phyloP scores from a whole-genome alignment of 2,329 filamentous ascomycete species.

The Trichoderma asperellum region DNA sequence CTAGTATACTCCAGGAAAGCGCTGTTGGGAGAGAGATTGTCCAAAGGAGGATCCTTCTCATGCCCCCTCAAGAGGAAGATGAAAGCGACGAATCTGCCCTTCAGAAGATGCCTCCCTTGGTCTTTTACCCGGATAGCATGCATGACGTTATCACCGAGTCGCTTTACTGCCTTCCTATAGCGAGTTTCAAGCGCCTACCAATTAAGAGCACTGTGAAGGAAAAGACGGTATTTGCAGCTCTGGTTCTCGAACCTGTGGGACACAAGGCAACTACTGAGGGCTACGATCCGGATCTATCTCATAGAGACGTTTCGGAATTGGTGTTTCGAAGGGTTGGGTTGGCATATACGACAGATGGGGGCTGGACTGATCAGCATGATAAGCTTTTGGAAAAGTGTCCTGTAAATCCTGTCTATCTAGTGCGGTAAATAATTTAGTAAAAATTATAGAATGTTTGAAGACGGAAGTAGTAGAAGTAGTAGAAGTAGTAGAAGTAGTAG shows the following conservation, averaged over 20 bases:
- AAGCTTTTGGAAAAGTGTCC: not conserved
- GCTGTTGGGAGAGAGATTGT: constrained; percentile 1
- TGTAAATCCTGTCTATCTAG: not conserved
- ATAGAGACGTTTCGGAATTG: constrained; percentile 8
- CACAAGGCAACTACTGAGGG: constrained; percentile 18
- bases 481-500: too few relatives aligned
- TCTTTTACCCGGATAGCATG: constrained; percentile 22
- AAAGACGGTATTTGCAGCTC: constrained; percentile 11
- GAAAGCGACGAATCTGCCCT: not conserved
- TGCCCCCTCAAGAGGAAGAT: not conserved
- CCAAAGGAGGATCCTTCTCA: not conserved
- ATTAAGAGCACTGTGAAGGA: constrained; percentile 12
- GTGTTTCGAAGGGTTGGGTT: constrained; percentile 23
- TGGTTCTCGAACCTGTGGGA: constrained; percentile 23
- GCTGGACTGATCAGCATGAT: constrained; percentile 9
- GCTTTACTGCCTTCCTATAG: constrained; percentile 11
- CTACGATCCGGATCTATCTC: constrained; percentile 12
- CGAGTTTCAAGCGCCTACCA: constrained; percentile 23
- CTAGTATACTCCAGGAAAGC: constrained; percentile 2
- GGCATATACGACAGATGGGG: constrained; percentile 24
- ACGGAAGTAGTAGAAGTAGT: not conserved
- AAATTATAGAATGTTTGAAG: not conserved
- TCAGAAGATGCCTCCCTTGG: constrained; percentile 6
- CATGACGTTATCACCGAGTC: not conserved
- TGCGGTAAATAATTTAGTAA: not conserved